Evolutionary conservation across 805 yeast species (phyloP).

Genomic region (Pichia cephalocereana): DNA sequence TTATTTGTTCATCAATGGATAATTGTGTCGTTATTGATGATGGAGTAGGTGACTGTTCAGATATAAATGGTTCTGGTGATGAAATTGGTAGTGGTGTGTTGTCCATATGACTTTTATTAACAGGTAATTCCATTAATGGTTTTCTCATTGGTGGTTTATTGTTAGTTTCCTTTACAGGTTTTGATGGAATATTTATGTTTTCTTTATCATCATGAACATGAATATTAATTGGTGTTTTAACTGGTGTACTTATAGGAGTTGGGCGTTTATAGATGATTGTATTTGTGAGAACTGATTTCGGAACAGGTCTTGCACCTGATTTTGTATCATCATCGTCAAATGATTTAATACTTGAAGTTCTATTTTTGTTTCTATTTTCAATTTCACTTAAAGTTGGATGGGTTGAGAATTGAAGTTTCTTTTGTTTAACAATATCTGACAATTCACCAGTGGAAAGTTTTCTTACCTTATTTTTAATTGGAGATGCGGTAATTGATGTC

Average conservation of each 20-base stretch:
- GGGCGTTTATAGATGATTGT: constrained; percentile 11
- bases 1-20: not conserved
- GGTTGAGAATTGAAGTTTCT: constrained; percentile 5
- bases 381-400: constrained; percentile 7
- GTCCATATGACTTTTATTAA: not conserved
- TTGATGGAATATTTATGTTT: not conserved
- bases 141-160: not conserved
- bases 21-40: not conserved
- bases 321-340: too few relatives aligned
- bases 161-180: not conserved
- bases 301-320: constrained; percentile 9
- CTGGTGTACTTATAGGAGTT: not conserved
- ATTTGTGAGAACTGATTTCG: constrained; percentile 3
- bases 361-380: not conserved
- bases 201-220: not conserved
- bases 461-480: not conserved
- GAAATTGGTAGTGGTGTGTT: not conserved
- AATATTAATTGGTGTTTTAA: too few relatives aligned
- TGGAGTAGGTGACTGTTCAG: not conserved
- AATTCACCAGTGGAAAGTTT: constrained; percentile 3
- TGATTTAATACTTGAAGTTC: not conserved
- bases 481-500: not conserved
- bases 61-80: too few relatives aligned
- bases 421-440: constrained; percentile 2
- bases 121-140: not conserved